Conservation (phyloP, 148 eudicot genomes). For the Linanthus parryae region DNA sequence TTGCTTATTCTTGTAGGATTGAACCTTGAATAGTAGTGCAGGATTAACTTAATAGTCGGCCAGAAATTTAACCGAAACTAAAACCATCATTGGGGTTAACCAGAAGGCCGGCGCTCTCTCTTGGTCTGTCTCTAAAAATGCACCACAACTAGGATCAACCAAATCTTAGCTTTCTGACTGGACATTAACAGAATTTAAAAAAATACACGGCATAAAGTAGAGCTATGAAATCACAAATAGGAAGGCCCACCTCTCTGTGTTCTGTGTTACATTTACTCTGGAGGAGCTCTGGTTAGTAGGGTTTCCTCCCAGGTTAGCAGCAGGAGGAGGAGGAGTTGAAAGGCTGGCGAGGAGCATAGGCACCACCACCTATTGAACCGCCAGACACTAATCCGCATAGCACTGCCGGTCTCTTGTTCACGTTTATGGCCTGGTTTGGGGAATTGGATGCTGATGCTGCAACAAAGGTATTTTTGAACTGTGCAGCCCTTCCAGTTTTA, state of each 20-base stretch:
- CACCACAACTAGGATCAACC: slow-evolving; percentile 8
- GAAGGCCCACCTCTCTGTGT: slow-evolving; percentile 48
- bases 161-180: background rate
- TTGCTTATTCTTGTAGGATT: slow-evolving; percentile 30
- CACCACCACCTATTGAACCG: slow-evolving; percentile 81
- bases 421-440: slow-evolving; percentile 33
- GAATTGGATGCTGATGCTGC: slow-evolving; percentile 71
- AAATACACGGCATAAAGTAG: background rate
- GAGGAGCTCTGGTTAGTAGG: slow-evolving; percentile 29
- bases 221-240: background rate
- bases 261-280: slow-evolving; percentile 32
- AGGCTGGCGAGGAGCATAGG: slow-evolving; percentile 30
- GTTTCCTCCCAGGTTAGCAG: slow-evolving; percentile 29
- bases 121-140: slow-evolving; percentile 56
- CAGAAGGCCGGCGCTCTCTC: slow-evolving; percentile 85
- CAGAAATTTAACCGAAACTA: too few relatives aligned
- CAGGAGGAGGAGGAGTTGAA: slow-evolving; percentile 22
- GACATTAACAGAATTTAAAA: background rate
- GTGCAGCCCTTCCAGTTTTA: slow-evolving; percentile 75
- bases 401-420: slow-evolving; percentile 42
- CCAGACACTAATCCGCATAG: slow-evolving; percentile 91
- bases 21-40: too few relatives aligned
- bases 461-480: slow-evolving; percentile 73
- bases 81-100: slow-evolving; percentile 85
- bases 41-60: too few relatives aligned